phyloP scores from a whole-genome alignment of 371 early-diverging fungal species.

The Rhizomucor miehei region DNA sequence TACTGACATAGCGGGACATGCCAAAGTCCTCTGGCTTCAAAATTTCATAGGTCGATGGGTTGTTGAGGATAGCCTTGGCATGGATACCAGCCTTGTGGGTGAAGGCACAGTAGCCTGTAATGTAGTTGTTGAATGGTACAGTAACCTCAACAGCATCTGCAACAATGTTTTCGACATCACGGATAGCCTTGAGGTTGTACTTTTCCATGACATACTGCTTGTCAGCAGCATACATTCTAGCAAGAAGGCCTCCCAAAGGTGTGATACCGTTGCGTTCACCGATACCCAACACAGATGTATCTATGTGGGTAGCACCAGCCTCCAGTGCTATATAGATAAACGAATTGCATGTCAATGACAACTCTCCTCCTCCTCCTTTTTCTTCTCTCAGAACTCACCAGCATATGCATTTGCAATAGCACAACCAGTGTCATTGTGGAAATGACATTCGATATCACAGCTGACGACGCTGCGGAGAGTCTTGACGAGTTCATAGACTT shows the following conservation, averaged over 20 bases:
- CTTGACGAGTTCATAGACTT: constrained; percentile 92
- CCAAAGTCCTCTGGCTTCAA: constrained; percentile 95
- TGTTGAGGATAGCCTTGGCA: constrained; percentile 96
- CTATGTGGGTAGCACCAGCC: constrained; percentile 95
- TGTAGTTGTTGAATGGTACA: constrained; percentile 97
- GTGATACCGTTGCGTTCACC: constrained; percentile 97
- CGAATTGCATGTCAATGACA: constrained; percentile 1
- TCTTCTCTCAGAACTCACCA: constrained; percentile 12
- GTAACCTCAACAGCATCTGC: constrained; percentile 91
- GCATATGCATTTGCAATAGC: constrained; percentile 95
- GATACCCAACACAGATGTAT: constrained; percentile 94
- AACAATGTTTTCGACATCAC: constrained; percentile 91
- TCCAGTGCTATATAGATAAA: constrained; percentile 64
- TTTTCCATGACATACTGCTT: constrained; percentile 83
- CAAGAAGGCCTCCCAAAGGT: constrained; percentile 87
- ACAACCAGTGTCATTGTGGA: constrained; percentile 97
- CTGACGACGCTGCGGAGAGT: constrained; percentile 89
- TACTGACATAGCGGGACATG: constrained; percentile 92
- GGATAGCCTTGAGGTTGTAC: constrained; percentile 85
- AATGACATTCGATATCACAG: constrained; percentile 96
- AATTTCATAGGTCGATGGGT: constrained; percentile 94
- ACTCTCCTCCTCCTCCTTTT: not conserved
- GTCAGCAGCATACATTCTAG: constrained; percentile 92
- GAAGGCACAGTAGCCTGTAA: constrained; percentile 95
- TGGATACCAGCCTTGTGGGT: constrained; percentile 98